Evolutionary conservation across 1,284 basidiomycete species (phyloP), one percentile per base, ranked within the genome.

Genomic region (Afroboletus lepidellus): DNA sequence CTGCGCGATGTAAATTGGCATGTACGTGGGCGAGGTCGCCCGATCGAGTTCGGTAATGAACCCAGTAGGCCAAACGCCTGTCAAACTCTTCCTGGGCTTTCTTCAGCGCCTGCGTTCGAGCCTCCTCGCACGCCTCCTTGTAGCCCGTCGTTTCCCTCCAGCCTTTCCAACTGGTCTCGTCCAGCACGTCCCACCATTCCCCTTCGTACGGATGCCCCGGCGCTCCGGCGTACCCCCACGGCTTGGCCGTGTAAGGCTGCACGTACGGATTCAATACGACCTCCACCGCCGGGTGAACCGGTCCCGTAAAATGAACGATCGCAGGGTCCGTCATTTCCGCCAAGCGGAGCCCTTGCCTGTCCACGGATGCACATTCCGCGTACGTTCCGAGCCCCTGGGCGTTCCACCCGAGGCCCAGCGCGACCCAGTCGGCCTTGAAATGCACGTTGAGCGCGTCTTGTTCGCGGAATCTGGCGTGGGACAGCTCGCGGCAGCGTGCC

Each of bases 251-350:
- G 53, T 68, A 78, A 4, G 79, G 80, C 57, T 77, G 80, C 25
- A 80, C 72, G 55, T 72, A 78, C 1, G 77, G 76, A 58, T 81
- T 80, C 56, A 83, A 57, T 5, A 80, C 72, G 11, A 70, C 63
- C 7, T 65, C 72, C 54, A 81, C 49, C 4, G 62, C 57, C 1
- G 80, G 80, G 60, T 81, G 69, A 18, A 81, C 69, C 0, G 80
- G 75, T 1, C 81, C 81, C 0, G 80, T 81, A 65, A 83, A 84
- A 57, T 83, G 82, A 9, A 83, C 76, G 54, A 84, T 75, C 8
- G 55, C 59, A 0, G 79, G 75, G 34, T 77, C 60, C n/a, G 60
- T 51, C 73, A 77, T 73, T 16, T 64, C 64, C 12, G 60, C 56
- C 37, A 77, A 54, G 18, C 62, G 51, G 27, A 77, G 57, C 15